Evolutionary conservation across 768 basidiomycete species (phyloP).

Genomic region (Agaricus bisporus): DNA sequence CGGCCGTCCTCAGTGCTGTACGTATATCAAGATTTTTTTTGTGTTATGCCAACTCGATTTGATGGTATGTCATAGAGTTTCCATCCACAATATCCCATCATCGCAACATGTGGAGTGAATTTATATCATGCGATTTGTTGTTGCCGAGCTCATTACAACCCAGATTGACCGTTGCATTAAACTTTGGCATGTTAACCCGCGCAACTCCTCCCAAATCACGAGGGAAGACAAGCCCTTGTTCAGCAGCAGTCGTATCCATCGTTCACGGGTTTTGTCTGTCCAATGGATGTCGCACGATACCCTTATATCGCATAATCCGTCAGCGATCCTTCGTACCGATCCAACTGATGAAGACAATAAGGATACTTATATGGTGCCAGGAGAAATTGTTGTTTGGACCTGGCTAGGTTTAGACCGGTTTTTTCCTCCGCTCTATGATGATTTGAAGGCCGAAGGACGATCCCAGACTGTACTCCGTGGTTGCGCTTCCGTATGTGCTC

Average conservation of each 20-base stretch:
- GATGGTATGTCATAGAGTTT: conserved; percentile 45
- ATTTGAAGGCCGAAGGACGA: conserved; percentile 11
- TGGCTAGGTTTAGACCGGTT: conserved; percentile 66
- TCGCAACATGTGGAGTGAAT: conserved; percentile 72
- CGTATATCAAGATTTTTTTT: conserved; percentile 13
- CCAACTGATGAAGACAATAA: conserved; percentile 19
- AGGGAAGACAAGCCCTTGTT: conserved; percentile 77
- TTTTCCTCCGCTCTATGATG: conserved; percentile 42
- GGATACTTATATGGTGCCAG: conserved; percentile 32
- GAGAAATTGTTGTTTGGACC: conserved; percentile 54
- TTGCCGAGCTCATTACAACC: background rate
- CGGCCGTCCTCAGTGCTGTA: conserved; percentile 63
- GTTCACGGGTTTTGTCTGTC: conserved; percentile 56
- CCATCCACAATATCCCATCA: conserved; percentile 53
- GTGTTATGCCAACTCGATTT: conserved; percentile 2
- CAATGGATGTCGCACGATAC: conserved; percentile 57
- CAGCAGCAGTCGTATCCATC: conserved; percentile 60
- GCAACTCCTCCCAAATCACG: conserved; percentile 26
- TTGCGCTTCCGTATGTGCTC: conserved; percentile 49
- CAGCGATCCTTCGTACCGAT: conserved; percentile 36
- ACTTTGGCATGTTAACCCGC: conserved; percentile 58
- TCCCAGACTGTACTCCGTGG: conserved; percentile 40
- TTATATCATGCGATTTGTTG: too few relatives aligned
- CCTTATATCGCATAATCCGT: conserved; percentile 47
- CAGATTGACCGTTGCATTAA: conserved; percentile 73